Base-by-base conservation (phyloP, 495 filamentous ascomycete species). In the Penicillium lividum region DNA sequence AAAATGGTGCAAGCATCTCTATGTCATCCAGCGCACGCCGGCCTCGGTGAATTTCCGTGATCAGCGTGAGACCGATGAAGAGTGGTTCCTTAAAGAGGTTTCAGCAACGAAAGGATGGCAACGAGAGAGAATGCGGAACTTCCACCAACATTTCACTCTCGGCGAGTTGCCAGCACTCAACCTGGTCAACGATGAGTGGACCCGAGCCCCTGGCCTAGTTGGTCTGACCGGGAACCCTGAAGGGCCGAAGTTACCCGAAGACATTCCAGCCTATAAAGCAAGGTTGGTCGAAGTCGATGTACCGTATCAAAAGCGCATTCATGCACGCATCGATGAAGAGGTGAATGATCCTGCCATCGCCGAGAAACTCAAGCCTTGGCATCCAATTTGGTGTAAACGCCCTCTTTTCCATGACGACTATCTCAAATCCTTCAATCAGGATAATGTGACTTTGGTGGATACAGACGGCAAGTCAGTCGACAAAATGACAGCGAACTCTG, bases 21-120 rank as follows among this genome's bases (percentile, higher is more conserved):
- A 70, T n/a, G 77, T 83, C 1, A 74, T 81, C 53, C 79, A 83
- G 54, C 71, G 81, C 0, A 82, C 80, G 1, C 82, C 84, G 22
- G 74, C 84, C 0, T 55, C 75, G 0, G 79, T 87, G 4, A 77
- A 74, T 52, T 16, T 25, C 33, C 82, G 82, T 22, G 70, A 71
- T 3, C 76, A 88, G 49, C 68, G 70, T 42, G 54, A 65, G 7
- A 87, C 80, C 0, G 79, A 84, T 43, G 64, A 70, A 0, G 65
- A 75, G 33, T 76, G 74, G 53, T 85, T 73, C 65, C 49, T 66
- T 63, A 29, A 70, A 47, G 36, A 76, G 54, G 75, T 79, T 34
- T 66, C 70, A 10, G 40, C 15, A 42, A 63, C 66, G 49, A 67
- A 68, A 13, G 80, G 73, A 27, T 87, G 76, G 83, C 78, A 78